Base-by-base conservation (phyloP, 2,329 filamentous ascomycete species). In the Sporothrix pallida region DNA sequence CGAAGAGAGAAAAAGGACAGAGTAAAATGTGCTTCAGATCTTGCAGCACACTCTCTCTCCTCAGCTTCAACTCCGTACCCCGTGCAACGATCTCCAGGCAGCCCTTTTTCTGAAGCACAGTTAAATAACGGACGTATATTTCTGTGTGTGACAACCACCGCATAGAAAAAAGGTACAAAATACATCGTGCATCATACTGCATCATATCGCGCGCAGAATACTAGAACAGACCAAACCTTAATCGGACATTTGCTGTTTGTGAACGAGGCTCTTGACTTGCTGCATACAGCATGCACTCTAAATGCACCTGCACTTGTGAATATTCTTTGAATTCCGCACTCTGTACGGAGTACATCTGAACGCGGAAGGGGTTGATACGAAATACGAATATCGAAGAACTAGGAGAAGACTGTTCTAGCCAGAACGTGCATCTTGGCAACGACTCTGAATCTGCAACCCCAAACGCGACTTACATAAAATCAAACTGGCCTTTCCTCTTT, bases 81-180 rank as follows among this genome's bases (percentile, higher is more conserved):
- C 48, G 46, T 50, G 26, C 46, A 68, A 68, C 26, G 65, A 52
- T 52, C 65, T 68, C 65, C 65, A 68, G 65, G 65, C 65, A 68
- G 46, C 65, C 26, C 23, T 31, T 68, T 68, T 50, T 37, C 26
- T 1, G 12, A 68, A 68, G 20, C 46, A 52, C 46, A 13, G 42
- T 17, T 37, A 3, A 20, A 52, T 52, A 44, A 68, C 65, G 46
- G 23, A 52, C 31, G 23, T 42, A 37, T 13, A 26, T 23, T 20
- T 56, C 3, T 23, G 52, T 60, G 56, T 26, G 23, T 56, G 26
- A 13, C 17, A 37, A 37, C 31, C 37, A 23, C 31, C 2, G n/a
- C 8, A 44, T n/a, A 31, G 56, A 17, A 9, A 17, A 23, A 60
- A 60, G 56, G 37, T 37, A 60, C 56, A 37, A 60, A 13, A 60